These are phyloP conservation scores for Rubroboletus satanas DNA, from an alignment of 768 basidiomycete genomes.

Conservation along the genomic window DNA sequence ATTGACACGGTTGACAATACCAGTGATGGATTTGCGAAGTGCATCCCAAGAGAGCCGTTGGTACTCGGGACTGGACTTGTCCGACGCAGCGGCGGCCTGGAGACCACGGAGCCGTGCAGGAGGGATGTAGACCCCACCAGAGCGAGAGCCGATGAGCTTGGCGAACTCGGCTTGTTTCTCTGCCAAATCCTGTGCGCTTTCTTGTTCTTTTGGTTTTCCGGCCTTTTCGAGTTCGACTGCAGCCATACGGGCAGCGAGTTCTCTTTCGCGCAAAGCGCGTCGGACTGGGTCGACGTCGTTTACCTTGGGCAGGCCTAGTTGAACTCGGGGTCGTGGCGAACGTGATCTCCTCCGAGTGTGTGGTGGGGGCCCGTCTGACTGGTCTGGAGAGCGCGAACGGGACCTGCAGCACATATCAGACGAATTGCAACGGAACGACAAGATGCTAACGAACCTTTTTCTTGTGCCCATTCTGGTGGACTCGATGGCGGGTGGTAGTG, in stretches of 20 bases:
- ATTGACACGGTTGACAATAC: slow-evolving; percentile 99
- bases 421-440: not conserved
- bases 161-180: slow-evolving; percentile 86
- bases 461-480: slow-evolving; percentile 40
- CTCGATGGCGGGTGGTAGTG: slow-evolving; percentile 19
- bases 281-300: slow-evolving; percentile 75
- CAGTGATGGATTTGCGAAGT: slow-evolving; percentile 93
- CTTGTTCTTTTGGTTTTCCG: slow-evolving; percentile 49
- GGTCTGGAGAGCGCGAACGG: slow-evolving; percentile 41
- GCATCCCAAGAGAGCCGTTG: slow-evolving; percentile 98
- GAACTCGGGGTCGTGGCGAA: slow-evolving; percentile 33
- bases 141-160: slow-evolving; percentile 74
- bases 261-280: slow-evolving; percentile 72
- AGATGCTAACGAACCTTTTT: slow-evolving; percentile 32
- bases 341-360: slow-evolving; percentile 40
- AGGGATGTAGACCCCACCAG: slow-evolving; percentile 95
- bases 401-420: slow-evolving; percentile 36
- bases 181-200: slow-evolving; percentile 42
- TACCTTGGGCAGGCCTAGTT: slow-evolving; percentile 46
- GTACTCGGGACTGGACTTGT: slow-evolving; percentile 85
- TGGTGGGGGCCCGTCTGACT: slow-evolving; percentile 36
- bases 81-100: slow-evolving; percentile 74
- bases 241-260: slow-evolving; percentile 67
- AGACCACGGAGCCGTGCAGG: slow-evolving; percentile 90
- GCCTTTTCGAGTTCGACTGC: slow-evolving; percentile 63